Conservation (phyloP, 495 filamentous ascomycete genomes). For the Penicillium simplicissimum region DNA sequence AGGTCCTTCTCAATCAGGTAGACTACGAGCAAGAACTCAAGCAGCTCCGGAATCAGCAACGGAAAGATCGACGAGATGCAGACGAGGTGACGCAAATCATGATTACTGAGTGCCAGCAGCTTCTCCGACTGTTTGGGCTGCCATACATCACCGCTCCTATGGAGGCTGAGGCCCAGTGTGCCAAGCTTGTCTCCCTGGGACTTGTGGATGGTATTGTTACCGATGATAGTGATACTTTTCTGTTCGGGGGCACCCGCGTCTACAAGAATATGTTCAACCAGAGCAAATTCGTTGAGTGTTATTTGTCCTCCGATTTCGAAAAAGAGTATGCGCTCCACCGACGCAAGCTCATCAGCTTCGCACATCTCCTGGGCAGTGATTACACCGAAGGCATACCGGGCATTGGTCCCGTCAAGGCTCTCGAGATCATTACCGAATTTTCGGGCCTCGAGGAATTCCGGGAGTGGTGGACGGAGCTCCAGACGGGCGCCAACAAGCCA, state of each 20-base stretch:
- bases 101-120: conserved; percentile 90
- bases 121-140: conserved; percentile 86
- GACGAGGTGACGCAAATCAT: conserved; percentile 95
- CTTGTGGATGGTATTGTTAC: conserved; percentile 98
- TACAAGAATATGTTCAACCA: conserved; percentile 99
- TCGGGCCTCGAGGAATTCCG: conserved; percentile 65
- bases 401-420: conserved; percentile 87
- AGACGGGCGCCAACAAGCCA: conserved; percentile 50
- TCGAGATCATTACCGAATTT: conserved; percentile 94
- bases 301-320: conserved; percentile 82
- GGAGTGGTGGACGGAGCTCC: conserved; percentile 84
- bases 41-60: conserved; percentile 85
- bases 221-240: conserved; percentile 94
- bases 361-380: conserved; percentile 87
- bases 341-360: conserved; percentile 78
- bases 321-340: conserved; percentile 84
- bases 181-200: conserved; percentile 79
- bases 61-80: conserved; percentile 91
- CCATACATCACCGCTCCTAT: conserved; percentile 97
- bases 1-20: conserved; percentile 54
- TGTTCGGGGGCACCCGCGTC: conserved; percentile 92
- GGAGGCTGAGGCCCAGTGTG: conserved; percentile 98
- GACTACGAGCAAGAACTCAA: conserved; percentile 87
- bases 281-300: conserved; percentile 96
- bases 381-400: conserved; percentile 91